Evolutionary conservation across 495 filamentous ascomycete genomes (phyloP), one percentile per base, ranked within the genome.

Genomic region (Annulohypoxylon nitens): DNA sequence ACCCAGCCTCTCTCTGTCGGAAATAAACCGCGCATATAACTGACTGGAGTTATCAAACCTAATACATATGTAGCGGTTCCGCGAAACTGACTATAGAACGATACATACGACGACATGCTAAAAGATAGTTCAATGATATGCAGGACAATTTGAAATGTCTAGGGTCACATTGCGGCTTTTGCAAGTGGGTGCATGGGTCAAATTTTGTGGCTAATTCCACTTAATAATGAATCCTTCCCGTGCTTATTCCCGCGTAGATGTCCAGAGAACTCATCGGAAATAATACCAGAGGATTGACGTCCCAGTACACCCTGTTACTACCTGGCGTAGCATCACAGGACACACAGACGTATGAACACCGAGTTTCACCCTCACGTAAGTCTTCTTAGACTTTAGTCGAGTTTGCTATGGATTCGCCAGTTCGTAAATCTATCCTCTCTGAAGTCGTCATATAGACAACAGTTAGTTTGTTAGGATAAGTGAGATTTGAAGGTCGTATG

Each of bases 361-460:
- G 37, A 41, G 7, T 41, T 11, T 9, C 48, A 34, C 11, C 45
- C 61, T 64, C 34, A 54, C 48, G 34, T 64, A 54, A 54, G 36
- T 41, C 18, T 36, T 33, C 10, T 41, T 25, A 55, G 3, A 14
- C 26, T 5, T 12, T n/a, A 26, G 20, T 9, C 3, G 11, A 11
- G 0, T 23, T 9, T 0, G 18, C 10, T 5, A 12, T 16, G 3
- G 18, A 41, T 43, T 64, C 61, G 61, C 34, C 18, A 9, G 33
- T 26, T 64, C 61, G 47, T 64, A 64, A 39, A 5, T 36, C 16
- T n/a, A n/a, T 12, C 14, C n/a, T n/a, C 11, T 39, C 2, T 39
- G 36, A 39, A 11, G 8, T 10, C 11, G 36, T 39, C 36, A 7
- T 39, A 12, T 39, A 39, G 36, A 39, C 36, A 39, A 39, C 12